A percentile compares a stretch with the other conserved stretches of the same genome.
Evolutionary conservation across 176 grass and related monocot species (phyloP).

Genomic region (Tillandsia fasciculata): DNA sequence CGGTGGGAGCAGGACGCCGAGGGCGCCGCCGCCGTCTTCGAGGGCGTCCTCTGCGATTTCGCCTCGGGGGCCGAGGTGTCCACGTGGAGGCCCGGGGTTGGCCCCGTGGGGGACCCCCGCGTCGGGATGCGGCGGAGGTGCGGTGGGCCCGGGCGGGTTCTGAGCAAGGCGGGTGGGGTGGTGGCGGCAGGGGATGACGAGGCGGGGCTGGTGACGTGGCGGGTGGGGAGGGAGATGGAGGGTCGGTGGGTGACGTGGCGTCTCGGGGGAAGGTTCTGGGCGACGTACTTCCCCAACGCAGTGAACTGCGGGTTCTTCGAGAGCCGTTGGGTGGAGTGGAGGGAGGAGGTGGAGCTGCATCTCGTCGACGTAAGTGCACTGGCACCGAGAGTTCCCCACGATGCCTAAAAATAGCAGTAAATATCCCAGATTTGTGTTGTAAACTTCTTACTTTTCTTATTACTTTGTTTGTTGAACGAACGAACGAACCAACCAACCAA

Average conservation of each 20-base stretch:
- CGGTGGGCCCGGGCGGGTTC: slow-evolving; percentile 43
- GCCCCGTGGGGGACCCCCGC: slow-evolving; percentile 24
- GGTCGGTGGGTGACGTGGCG: slow-evolving; percentile 59
- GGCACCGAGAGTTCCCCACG: too few species aligned
- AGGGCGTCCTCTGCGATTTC: slow-evolving; percentile 65
- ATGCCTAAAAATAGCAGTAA: too few species aligned
- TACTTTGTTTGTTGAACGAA: too few species aligned
- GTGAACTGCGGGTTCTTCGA: slow-evolving; percentile 62
- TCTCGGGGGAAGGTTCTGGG: slow-evolving; percentile 55
- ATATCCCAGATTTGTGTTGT: too few species aligned
- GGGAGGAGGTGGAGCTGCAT: slow-evolving; percentile 68
- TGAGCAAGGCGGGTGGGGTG: slow-evolving; percentile 66
- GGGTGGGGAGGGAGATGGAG: slow-evolving; percentile 62
- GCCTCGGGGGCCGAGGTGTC: slow-evolving; percentile 58
- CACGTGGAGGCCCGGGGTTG: slow-evolving; percentile 28
- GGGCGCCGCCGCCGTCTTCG: slow-evolving; percentile 59
- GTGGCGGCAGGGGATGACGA: slow-evolving; percentile 67
- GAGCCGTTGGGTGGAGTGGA: slow-evolving; percentile 67
- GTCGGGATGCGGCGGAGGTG: slow-evolving; percentile 50
- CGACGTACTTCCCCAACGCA: slow-evolving; percentile 66
- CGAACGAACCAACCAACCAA: too few species aligned
- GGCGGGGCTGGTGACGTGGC: slow-evolving; percentile 67
- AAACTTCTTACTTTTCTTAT: too few species aligned
- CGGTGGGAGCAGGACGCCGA: slow-evolving; percentile 90
- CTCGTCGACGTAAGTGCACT: slow-evolving; percentile 17